Base-by-base conservation (phyloP, 768 basidiomycete species). In the Rhodotorula paludigena region DNA sequence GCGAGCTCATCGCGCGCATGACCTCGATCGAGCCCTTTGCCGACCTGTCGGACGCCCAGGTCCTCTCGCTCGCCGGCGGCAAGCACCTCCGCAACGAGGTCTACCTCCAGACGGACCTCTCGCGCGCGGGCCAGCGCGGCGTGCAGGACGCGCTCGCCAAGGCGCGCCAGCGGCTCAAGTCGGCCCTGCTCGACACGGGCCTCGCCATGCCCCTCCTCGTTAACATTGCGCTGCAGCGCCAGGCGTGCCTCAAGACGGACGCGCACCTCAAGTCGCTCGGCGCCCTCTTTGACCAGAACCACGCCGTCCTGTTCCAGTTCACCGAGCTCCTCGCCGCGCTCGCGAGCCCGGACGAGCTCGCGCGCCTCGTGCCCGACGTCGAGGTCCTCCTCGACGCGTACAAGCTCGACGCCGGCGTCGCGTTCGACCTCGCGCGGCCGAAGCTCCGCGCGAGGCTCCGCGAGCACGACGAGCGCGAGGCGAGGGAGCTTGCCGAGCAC, bases 1-100 rank as follows among this genome's bases (percentile, higher is more conserved):
- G 88, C 39, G 92, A 94, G 75, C 80, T 99, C 57, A 90, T 98
- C 57, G 88, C 86, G 84, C 90, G 91, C 77, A 94, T 97, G 91
- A 88, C 92, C 10, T 92, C 89, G 7, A 90, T 96, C 65, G 88
- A 94, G 74, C 90, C 92, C 7, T 81, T 96, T 57, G 89, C 90
- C 0, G 92, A 87, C 77, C 80, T 97, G 44, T 89, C 92, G 0
- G 91, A 96, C 67, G 82, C 86, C 0, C 93, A 98, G 78, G 85
- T 98, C 58, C 78, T 83, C 47, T 90, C 90, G 10, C 93, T 96
- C 86, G 90, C 89, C 11, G 91, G 93, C 53, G 96, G 96, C 8
- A 86, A 89, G 7, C 83, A 85, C 35, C 83, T 99, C 60, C 86
- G 92, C 38, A 86, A 87, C 49, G 94, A 98, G 80, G 89, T 90